Evolutionary conservation across 768 basidiomycete species (phyloP).

Genomic region (Naganishia vaughanmartiniae): DNA sequence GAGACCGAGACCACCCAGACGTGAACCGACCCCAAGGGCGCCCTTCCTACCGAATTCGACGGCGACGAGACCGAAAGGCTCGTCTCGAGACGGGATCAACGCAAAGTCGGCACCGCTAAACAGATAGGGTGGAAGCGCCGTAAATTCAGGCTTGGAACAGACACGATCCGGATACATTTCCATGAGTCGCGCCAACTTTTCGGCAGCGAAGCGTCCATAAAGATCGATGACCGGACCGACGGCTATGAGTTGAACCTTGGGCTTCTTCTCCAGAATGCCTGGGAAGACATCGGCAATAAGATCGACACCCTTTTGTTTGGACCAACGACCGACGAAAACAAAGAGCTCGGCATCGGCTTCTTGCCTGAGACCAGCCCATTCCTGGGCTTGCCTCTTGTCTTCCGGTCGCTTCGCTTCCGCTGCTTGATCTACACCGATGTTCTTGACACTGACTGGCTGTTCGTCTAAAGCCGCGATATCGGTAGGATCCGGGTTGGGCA

Average conservation of each 20-base stretch:
- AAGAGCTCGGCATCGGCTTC: conserved; percentile 86
- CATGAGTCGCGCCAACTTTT: conserved; percentile 88
- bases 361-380: conserved; percentile 91
- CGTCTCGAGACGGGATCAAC: conserved; percentile 90
- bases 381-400: conserved; percentile 84
- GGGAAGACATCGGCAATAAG: conserved; percentile 95
- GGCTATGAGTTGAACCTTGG: conserved; percentile 78
- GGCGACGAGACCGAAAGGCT: conserved; percentile 91
- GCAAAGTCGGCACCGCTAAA: conserved; percentile 96
- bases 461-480: conserved; percentile 88
- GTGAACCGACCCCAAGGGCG: conserved; percentile 90
- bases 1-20: conserved; percentile 87
- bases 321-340: conserved; percentile 97
- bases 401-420: conserved; percentile 90
- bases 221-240: conserved; percentile 94
- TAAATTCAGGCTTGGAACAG: conserved; percentile 95
- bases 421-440: conserved; percentile 71
- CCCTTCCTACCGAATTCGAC: conserved; percentile 96
- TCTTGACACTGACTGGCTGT: conserved; percentile 66
- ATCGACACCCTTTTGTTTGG: conserved; percentile 96
- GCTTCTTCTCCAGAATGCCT: conserved; percentile 74
- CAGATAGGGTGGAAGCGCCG: conserved; percentile 83
- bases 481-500: conserved; percentile 87
- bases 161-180: conserved; percentile 92
- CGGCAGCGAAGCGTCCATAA: conserved; percentile 91